Evolutionary conservation across 768 basidiomycete genomes (phyloP).

Genomic region (Suillus bovinus): DNA sequence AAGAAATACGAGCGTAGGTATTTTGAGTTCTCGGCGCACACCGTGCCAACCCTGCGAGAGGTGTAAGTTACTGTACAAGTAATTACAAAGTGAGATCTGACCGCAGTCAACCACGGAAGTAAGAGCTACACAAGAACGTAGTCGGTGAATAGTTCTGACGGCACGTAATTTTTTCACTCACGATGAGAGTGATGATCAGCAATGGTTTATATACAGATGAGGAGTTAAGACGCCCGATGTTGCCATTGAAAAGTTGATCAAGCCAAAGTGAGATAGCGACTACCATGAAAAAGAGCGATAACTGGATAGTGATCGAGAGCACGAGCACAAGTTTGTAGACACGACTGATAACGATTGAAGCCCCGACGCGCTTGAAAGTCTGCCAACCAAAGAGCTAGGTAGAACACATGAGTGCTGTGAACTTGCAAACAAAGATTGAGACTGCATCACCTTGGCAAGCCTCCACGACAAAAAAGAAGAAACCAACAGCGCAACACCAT

Average conservation of each 20-base stretch:
- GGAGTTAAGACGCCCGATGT: constrained; percentile 55
- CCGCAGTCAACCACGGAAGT: constrained; percentile 68
- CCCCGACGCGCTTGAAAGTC: constrained; percentile 85
- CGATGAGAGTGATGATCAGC: constrained; percentile 56
- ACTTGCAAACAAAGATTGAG: background rate
- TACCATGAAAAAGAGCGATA: constrained; percentile 78
- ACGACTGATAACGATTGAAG: constrained; percentile 69
- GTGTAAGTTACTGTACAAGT: constrained; percentile 4
- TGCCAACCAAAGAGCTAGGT: constrained; percentile 77
- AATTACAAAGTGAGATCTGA: constrained; percentile 26
- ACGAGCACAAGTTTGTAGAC: constrained; percentile 72
- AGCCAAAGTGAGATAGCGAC: constrained; percentile 73
- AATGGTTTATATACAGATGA: constrained; percentile 53
- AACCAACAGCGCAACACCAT: constrained; percentile 56
- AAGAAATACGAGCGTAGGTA: constrained; percentile 65
- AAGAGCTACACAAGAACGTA: constrained; percentile 46
- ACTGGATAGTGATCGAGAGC: constrained; percentile 70
- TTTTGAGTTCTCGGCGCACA: constrained; percentile 62
- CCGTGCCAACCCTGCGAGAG: constrained; percentile 68
- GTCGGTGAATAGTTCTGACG: constrained; percentile 5
- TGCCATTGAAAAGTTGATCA: constrained; percentile 70
- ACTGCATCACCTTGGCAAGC: constrained; percentile 60
- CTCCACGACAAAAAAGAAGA: constrained; percentile 71
- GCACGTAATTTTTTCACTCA: constrained; percentile 38
- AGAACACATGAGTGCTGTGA: background rate